These are phyloP conservation scores for Plasmopara halstedii DNA, from an alignment of 352 stramenopile species.

Conservation along the genomic window DNA sequence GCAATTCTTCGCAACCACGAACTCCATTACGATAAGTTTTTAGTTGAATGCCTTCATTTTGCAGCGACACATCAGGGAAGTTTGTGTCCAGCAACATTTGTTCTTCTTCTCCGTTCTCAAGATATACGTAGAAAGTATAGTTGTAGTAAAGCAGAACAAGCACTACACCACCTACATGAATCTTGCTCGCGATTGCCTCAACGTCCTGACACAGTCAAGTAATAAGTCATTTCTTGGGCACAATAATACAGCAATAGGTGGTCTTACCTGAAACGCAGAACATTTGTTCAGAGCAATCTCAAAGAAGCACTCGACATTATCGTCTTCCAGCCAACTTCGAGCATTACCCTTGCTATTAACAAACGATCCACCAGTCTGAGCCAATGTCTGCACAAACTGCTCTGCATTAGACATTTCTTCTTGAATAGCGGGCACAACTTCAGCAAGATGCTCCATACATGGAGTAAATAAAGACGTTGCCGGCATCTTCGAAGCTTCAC, in stretches of 20 bases:
- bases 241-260: neutral
- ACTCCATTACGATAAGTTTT: conserved; percentile 76
- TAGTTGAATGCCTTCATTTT: conserved; percentile 79
- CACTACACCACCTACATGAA: conserved; percentile 88
- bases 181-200: conserved; percentile 92
- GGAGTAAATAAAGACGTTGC: conserved; percentile 83
- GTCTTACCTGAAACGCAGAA: conserved; percentile 41
- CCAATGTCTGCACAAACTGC: conserved; percentile 67
- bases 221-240: neutral
- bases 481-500: conserved; percentile 85
- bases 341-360: conserved; percentile 45
- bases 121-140: conserved; percentile 88
- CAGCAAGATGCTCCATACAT: conserved; percentile 83
- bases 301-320: conserved; percentile 89
- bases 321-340: conserved; percentile 85
- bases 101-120: conserved; percentile 86
- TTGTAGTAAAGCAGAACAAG: conserved; percentile 91
- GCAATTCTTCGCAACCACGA: conserved; percentile 48
- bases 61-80: conserved; percentile 90
- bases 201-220: conserved; percentile 45
- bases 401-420: conserved; percentile 79
- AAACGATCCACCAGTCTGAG: conserved; percentile 38
- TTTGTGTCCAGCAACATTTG: conserved; percentile 89
- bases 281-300: conserved; percentile 81
- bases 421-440: conserved; percentile 79